Evolutionary conservation across 345 rosid genomes (phyloP).

Genomic region (Citrus sp.): DNA sequence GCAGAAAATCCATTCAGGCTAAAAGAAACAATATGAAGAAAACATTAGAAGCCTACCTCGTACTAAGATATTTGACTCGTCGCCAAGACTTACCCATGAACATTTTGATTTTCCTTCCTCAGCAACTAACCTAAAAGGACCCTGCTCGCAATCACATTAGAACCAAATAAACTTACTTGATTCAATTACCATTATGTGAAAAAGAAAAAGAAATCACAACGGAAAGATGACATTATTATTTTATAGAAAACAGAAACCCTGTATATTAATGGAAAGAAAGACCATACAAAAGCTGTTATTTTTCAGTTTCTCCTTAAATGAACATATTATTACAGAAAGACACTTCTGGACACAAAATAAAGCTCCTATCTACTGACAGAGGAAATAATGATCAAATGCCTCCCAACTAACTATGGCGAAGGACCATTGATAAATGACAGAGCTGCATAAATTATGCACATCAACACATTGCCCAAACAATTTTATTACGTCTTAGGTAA

Average conservation of each 20-base stretch:
- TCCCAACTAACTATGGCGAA: neutral
- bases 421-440: neutral
- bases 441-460: neutral
- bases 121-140: conserved; percentile 90
- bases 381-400: neutral
- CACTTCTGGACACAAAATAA: neutral
- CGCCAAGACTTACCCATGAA: conserved; percentile 96
- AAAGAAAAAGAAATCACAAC: neutral
- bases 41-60: conserved; percentile 49
- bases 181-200: neutral
- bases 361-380: neutral
- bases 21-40: neutral
- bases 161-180: neutral
- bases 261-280: neutral
- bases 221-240: neutral
- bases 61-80: conserved; percentile 62
- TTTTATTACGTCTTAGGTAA: neutral
- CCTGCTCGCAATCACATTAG: conserved; percentile 47
- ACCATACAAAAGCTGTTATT: neutral
- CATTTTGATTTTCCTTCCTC: conserved; percentile 99
- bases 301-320: neutral
- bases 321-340: neutral
- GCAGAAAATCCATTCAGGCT: neutral
- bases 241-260: neutral
- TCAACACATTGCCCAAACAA: neutral